These are phyloP conservation scores for Sorghum bicolor DNA, from an alignment of 176 grass and related monocot genomes.

Conservation along the genomic window Sorghum_bicolor_NCBIv3 NC_012872.2:6185001-6185500, in stretches of 20 bases:
- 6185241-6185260: not conserved
- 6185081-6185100: not conserved
- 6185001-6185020: not conserved
- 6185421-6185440: not conserved
- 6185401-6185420: not conserved
- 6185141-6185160: not conserved
- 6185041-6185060: not conserved
- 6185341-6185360: not conserved
- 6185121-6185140: not conserved
- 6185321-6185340: not conserved
- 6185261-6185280: not conserved
- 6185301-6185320: constrained; percentile 12
- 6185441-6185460: not conserved
- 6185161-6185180: not conserved
- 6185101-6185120: not conserved
- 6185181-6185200: not conserved
- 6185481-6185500: not conserved
- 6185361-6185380: constrained; percentile 11
- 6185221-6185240: not conserved
- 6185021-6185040: not conserved
- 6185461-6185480: not conserved
- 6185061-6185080: not conserved
- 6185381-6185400: not conserved
- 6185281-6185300: not conserved
- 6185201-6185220: not conserved